Conservation (phyloP, 805 yeast genomes). For the Zygosaccharomyces bailii region DNA sequence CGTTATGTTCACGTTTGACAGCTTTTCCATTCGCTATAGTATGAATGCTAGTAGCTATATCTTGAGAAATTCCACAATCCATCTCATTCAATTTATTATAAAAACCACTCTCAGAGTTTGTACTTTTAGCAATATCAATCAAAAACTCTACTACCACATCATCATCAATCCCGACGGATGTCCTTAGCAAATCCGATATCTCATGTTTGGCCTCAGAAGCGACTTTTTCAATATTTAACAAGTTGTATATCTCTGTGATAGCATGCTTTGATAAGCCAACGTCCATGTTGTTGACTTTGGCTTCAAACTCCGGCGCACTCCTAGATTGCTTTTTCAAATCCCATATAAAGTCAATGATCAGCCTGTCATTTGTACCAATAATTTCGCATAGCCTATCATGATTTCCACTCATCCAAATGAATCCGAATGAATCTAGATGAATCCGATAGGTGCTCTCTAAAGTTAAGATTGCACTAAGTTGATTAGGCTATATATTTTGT, state of each 20-base stretch:
- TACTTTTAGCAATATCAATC: constrained; percentile 16
- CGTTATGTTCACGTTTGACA: constrained; percentile 7
- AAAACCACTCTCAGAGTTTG: constrained; percentile 14
- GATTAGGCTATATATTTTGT: too few relatives aligned
- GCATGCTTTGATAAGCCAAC: constrained; percentile 36
- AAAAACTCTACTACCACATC: constrained; percentile 27
- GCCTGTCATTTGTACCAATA: constrained; percentile 41
- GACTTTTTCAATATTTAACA: constrained; percentile 6
- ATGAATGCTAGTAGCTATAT: constrained; percentile 15
- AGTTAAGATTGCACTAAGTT: too few relatives aligned
- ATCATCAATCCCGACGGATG: constrained; percentile 20
- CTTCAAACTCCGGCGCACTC: constrained; percentile 36
- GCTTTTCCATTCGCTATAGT: background rate
- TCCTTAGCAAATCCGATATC: constrained; percentile 14
- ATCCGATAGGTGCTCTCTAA: too few relatives aligned
- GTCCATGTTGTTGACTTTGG: constrained; percentile 41
- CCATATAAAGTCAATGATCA: constrained; percentile 46
- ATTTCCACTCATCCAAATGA: constrained; percentile 8
- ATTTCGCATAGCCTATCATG: constrained; percentile 20
- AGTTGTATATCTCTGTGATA: constrained; percentile 14
- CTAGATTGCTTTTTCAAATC: constrained; percentile 38
- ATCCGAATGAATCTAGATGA: background rate
- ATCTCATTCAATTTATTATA: constrained; percentile 17
- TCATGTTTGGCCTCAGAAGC: constrained; percentile 6
- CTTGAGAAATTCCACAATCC: constrained; percentile 25